Conservation (phyloP, 2,329 filamentous ascomycete species). For the Juglanconis oblonga region DNA sequence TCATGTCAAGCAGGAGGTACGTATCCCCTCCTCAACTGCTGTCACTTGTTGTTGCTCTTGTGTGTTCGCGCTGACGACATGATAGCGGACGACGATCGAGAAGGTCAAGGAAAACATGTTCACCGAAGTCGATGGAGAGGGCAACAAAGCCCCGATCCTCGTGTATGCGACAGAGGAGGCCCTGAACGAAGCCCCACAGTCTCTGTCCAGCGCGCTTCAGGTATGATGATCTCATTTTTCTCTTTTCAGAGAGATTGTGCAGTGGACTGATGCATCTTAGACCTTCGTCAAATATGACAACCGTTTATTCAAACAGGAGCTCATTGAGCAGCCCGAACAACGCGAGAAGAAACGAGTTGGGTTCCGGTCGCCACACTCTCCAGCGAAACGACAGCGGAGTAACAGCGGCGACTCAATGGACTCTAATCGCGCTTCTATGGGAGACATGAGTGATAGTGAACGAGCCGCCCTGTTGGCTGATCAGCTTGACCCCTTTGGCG, state of each 20-base stretch:
- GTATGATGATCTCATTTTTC: background rate
- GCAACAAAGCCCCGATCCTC: constrained; percentile 23
- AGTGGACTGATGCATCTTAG: constrained; percentile 5
- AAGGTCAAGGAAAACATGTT: constrained; percentile 21
- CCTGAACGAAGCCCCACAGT: constrained; percentile 20
- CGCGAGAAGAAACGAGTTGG: constrained; percentile 25
- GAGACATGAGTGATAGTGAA: constrained; percentile 14
- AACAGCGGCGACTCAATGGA: constrained; percentile 17
- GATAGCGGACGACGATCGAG: constrained; percentile 21
- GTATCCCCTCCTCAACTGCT: background rate
- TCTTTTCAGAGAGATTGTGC: background rate
- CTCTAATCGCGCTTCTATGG: constrained; percentile 16
- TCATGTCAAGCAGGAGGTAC: constrained; percentile 21
- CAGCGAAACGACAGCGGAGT: constrained; percentile 14
- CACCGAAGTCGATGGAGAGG: constrained; percentile 15
- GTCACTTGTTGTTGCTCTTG: background rate
- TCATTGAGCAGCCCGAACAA: constrained; percentile 24
- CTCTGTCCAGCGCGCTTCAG: constrained; percentile 26
- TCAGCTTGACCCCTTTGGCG: constrained; percentile 10
- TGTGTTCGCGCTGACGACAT: background rate
- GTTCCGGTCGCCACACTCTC: constrained; percentile 4
- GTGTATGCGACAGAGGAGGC: constrained; percentile 31
- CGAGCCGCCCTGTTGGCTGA: constrained; percentile 10
- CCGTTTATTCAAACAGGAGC: constrained; percentile 31
- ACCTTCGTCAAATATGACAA: constrained; percentile 35